These are phyloP conservation scores for Calycina herbarum DNA, from an alignment of 2,329 filamentous ascomycete species.

Conservation along the genomic window DNA sequence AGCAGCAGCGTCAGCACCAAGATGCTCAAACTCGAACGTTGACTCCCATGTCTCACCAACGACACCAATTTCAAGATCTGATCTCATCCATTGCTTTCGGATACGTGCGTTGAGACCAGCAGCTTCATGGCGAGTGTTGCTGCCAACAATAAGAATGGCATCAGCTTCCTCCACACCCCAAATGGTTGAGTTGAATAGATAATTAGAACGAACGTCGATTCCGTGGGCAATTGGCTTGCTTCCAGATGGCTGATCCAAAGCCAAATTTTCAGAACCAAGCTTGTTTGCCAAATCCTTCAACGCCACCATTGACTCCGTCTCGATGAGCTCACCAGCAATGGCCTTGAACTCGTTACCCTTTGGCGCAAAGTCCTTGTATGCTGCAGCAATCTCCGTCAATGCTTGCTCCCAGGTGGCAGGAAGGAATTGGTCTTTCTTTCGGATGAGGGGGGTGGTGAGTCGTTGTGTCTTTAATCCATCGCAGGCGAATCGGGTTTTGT, in stretches of 20 bases:
- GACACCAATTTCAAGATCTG: slow-evolving; percentile 88
- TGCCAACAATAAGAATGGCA: slow-evolving; percentile 86
- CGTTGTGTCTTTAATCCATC: slow-evolving; percentile 96
- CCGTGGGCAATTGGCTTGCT: slow-evolving; percentile 85
- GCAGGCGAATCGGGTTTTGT: slow-evolving; percentile 95
- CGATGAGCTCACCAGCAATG: slow-evolving; percentile 85
- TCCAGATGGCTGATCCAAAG: slow-evolving; percentile 85
- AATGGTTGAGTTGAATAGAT: slow-evolving; percentile 94
- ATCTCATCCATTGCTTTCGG: slow-evolving; percentile 95
- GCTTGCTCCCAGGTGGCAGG: slow-evolving; percentile 96
- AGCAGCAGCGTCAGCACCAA: slow-evolving; percentile 75
- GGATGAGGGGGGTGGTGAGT: slow-evolving; percentile 87
- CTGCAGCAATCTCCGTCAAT: slow-evolving; percentile 79
- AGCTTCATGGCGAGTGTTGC: slow-evolving; percentile 93
- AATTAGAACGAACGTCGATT: slow-evolving; percentile 90
- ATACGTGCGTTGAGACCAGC: slow-evolving; percentile 95
- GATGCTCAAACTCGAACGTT: slow-evolving; percentile 92
- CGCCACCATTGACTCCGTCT: slow-evolving; percentile 90
- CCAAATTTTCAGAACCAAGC: slow-evolving; percentile 93
- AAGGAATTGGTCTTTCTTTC: slow-evolving; percentile 86
- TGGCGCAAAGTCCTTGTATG: slow-evolving; percentile 75
- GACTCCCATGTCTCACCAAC: slow-evolving; percentile 90
- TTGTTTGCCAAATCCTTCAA: slow-evolving; percentile 98
- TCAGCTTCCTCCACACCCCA: slow-evolving; percentile 93
- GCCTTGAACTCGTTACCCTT: slow-evolving; percentile 95